Evolutionary conservation across 805 yeast species (phyloP).

Genomic region (Kodamaea laetipori): DNA sequence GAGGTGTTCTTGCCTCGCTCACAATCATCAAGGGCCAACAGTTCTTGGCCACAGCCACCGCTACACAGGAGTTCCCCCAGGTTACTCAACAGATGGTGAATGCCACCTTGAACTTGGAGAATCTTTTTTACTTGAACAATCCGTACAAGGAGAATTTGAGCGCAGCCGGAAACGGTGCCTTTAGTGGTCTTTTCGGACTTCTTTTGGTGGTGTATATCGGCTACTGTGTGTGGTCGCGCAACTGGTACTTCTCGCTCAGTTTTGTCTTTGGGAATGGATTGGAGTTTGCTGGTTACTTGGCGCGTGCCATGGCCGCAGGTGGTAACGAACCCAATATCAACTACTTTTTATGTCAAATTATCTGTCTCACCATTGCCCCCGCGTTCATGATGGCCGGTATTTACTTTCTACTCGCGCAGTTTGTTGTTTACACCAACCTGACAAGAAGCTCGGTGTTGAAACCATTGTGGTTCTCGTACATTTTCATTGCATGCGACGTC

Average conservation of each 20-base stretch:
- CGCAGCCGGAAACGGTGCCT: conserved; percentile 19
- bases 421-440: conserved; percentile 12
- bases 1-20: conserved; percentile 42
- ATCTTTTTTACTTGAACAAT: conserved; percentile 31
- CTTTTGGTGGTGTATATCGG: conserved; percentile 14
- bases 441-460: conserved; percentile 5
- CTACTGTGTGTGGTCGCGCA: conserved; percentile 18
- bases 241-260: conserved; percentile 20
- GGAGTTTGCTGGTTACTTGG: conserved; percentile 16
- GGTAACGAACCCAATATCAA: conserved; percentile 6
- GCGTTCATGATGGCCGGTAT: conserved; percentile 18
- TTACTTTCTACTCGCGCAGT: conserved; percentile 16
- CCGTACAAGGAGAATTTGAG: conserved; percentile 14
- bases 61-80: conserved; percentile 22
- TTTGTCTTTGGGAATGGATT: conserved; percentile 13
- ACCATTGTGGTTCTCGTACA: conserved; percentile 17
- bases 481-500: conserved; percentile 17
- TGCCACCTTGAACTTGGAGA: conserved; percentile 34
- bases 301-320: conserved; percentile 10
- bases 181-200: conserved; percentile 14
- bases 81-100: conserved; percentile 37
- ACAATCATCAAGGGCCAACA: conserved; percentile 35
- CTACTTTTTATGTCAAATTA: conserved; percentile 13
- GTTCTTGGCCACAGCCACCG: conserved; percentile 42
- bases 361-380: conserved; percentile 17